phyloP scores from a whole-genome alignment of 768 basidiomycete genomes.

The Dacryopinax spathularia region DNA sequence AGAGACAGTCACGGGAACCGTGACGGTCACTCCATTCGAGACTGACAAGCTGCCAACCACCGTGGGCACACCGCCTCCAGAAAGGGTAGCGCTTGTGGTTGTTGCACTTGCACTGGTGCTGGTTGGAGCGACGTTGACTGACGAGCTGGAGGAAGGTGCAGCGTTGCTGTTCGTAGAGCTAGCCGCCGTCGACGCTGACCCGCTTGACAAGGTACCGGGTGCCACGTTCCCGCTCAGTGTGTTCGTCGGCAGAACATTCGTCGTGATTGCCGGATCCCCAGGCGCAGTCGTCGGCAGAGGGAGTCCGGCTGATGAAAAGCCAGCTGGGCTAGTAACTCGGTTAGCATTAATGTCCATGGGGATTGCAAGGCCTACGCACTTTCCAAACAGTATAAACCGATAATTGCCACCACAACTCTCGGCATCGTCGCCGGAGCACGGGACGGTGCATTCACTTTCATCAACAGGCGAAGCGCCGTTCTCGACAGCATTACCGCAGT shows the following conservation, averaged over 20 bases:
- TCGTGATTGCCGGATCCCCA: neutral
- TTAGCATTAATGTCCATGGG: neutral
- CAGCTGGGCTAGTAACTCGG: neutral
- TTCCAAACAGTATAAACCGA: slow-evolving; percentile 3
- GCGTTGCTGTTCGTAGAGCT: neutral
- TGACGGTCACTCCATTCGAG: neutral
- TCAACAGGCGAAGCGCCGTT: slow-evolving; percentile 16
- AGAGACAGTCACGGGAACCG: neutral
- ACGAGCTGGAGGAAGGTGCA: neutral
- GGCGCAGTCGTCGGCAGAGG: neutral
- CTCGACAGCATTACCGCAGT: slow-evolving; percentile 15
- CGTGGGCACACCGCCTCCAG: neutral
- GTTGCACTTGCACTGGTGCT: neutral
- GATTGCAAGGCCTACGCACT: neutral
- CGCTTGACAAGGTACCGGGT: neutral
- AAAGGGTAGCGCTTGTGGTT: neutral
- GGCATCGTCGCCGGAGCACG: slow-evolving; percentile 1
- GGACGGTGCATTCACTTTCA: slow-evolving; percentile 16
- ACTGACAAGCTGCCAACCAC: neutral
- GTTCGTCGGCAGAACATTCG: neutral
- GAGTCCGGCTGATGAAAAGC: neutral
- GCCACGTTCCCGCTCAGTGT: neutral
- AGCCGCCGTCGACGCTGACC: neutral
- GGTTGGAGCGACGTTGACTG: neutral
- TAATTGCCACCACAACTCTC: slow-evolving; percentile 3